A percentile compares a stretch with the other conserved stretches of the same genome.
phyloP scores from a whole-genome alignment of 306 rosid species.

The Senna tora region DNA sequence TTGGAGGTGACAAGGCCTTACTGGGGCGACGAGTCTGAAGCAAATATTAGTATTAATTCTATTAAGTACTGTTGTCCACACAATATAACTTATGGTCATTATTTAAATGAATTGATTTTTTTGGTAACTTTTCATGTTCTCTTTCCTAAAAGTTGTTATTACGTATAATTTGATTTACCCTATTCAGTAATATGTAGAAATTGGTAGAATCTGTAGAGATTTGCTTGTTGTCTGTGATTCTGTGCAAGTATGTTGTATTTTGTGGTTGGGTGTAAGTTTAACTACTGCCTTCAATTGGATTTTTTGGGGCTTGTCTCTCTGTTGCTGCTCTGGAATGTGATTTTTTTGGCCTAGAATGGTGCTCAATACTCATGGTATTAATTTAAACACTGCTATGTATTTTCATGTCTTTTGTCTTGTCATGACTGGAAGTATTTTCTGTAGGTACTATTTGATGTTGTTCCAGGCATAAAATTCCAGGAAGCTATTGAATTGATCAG shows the following conservation, averaged over 20 bases:
- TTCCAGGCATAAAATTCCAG: conserved; percentile 87
- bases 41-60: too few relatives aligned
- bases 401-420: conserved; percentile 14
- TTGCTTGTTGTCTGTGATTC: neutral
- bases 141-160: neutral
- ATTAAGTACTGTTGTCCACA: too few relatives aligned
- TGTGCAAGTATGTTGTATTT: neutral
- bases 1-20: too few relatives aligned
- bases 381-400: neutral
- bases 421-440: conserved; percentile 48
- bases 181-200: neutral
- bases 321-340: neutral
- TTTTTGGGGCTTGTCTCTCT: neutral
- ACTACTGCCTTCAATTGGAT: neutral
- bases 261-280: neutral
- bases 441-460: conserved; percentile 98
- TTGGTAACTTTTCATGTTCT: neutral
- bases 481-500: conserved; percentile 89
- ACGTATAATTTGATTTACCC: neutral
- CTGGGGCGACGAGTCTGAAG: too few relatives aligned
- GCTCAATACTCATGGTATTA: neutral
- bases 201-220: neutral
- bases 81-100: conserved; percentile 3
- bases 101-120: neutral
- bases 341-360: neutral